Conservation (phyloP, 2,329 filamentous ascomycete species). For the Talaromyces sp. region DNA sequence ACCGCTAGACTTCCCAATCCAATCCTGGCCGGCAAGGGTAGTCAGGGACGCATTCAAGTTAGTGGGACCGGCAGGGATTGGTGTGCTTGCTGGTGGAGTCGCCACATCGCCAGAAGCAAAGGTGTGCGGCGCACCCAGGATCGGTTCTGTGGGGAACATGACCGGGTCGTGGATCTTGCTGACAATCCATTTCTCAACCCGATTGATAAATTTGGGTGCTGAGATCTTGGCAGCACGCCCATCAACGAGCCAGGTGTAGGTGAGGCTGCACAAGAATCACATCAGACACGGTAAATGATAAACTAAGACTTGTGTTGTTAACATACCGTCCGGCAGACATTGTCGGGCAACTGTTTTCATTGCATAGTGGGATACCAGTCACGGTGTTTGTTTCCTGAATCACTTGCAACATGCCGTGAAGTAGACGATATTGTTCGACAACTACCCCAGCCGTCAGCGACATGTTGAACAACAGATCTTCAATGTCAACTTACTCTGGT, state of each 20-base stretch:
- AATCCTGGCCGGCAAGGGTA: conserved; percentile 56
- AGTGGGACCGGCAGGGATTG: conserved; percentile 40
- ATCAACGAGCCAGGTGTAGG: conserved; percentile 93
- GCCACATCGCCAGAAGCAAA: conserved; percentile 51
- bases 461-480: not conserved
- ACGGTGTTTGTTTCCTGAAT: conserved; percentile 81
- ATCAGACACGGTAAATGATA: not conserved
- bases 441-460: conserved; percentile 49
- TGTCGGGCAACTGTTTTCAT: conserved; percentile 73
- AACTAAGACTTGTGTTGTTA: not conserved
- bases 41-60: conserved; percentile 17
- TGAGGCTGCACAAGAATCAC: conserved; percentile 58
- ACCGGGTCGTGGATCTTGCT: conserved; percentile 87
- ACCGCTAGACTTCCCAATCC: conserved; percentile 86
- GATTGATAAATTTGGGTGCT: conserved; percentile 86
- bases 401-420: conserved; percentile 84
- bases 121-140: conserved; percentile 53
- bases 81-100: conserved; percentile 50
- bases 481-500: conserved; percentile 66
- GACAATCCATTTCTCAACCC: conserved; percentile 95
- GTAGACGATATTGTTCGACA: conserved; percentile 84
- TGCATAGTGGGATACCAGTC: conserved; percentile 72
- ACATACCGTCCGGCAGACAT: conserved; percentile 93
- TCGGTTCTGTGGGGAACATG: conserved; percentile 84
- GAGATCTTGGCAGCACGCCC: conserved; percentile 86